A percentile compares a stretch with the other conserved stretches of the same genome.
Evolutionary conservation across 2,329 filamentous ascomycete genomes (phyloP).

Genomic region (Diaporthe capsici): DNA sequence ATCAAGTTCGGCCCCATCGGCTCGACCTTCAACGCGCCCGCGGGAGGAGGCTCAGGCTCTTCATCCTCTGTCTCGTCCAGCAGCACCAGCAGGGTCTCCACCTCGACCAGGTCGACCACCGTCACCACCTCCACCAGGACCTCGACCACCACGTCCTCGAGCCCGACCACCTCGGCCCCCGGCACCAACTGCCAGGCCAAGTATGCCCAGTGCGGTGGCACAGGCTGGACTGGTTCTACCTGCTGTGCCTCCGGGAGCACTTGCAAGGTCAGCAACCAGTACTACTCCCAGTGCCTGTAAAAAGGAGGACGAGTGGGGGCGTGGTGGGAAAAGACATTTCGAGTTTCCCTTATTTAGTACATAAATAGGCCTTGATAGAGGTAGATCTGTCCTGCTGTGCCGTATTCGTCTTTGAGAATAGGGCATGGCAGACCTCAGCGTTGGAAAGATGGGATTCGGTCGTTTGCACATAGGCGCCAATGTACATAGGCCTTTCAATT

Average conservation of each 20-base stretch:
- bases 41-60: conserved; percentile 24
- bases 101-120: conserved; percentile 15
- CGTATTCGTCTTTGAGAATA: neutral
- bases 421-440: neutral
- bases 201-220: conserved; percentile 34
- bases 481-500: conserved; percentile 19
- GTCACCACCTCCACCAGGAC: conserved; percentile 13
- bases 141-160: neutral
- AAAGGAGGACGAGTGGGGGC: fast-evolving
- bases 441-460: conserved; percentile 3
- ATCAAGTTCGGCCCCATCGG: conserved; percentile 45
- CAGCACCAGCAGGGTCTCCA: conserved; percentile 39
- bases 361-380: conserved; percentile 20
- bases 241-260: conserved; percentile 36
- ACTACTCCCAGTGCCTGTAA: conserved; percentile 39
- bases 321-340: neutral
- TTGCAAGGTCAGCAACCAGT: conserved; percentile 33
- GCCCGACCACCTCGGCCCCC: conserved; percentile 5
- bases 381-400: neutral
- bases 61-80: conserved; percentile 27
- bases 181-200: conserved; percentile 19
- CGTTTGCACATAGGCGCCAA: conserved; percentile 4
- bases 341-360: neutral
- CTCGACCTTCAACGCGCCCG: conserved; percentile 45
- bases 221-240: conserved; percentile 27